phyloP scores from a whole-genome alignment of 1,284 basidiomycete species.

The Melanopsichium pennsylvanicum region DNA sequence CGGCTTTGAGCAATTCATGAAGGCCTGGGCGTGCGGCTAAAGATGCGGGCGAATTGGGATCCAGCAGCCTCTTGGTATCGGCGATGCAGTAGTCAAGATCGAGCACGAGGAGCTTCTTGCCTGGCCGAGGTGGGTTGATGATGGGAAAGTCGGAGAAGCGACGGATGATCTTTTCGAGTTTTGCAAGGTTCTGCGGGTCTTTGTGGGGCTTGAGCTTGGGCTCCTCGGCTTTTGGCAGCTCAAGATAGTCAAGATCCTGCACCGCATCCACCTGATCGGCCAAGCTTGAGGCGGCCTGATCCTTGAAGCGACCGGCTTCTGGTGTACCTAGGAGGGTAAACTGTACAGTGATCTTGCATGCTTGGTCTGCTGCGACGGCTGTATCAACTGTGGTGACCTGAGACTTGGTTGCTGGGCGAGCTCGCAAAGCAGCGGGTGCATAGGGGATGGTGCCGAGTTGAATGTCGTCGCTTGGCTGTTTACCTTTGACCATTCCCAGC shows the following conservation, averaged over 20 bases:
- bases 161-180: constrained; percentile 45
- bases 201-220: constrained; percentile 16
- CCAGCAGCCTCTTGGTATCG: constrained; percentile 68
- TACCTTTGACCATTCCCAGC: constrained; percentile 82
- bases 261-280: constrained; percentile 24
- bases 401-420: constrained; percentile 9
- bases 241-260: constrained; percentile 40
- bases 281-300: constrained; percentile 69
- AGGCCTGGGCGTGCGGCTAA: constrained; percentile 79
- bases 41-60: constrained; percentile 81
- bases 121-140: constrained; percentile 47
- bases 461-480: constrained; percentile 72
- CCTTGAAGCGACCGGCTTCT: constrained; percentile 69
- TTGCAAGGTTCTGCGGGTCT: constrained; percentile 38
- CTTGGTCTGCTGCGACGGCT: constrained; percentile 13
- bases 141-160: constrained; percentile 54
- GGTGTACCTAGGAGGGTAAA: constrained; percentile 58
- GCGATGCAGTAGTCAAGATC: constrained; percentile 78
- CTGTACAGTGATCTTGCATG: constrained; percentile 37
- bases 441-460: constrained; percentile 31
- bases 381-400: constrained; percentile 16
- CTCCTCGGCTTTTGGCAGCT: constrained; percentile 12
- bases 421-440: constrained; percentile 39
- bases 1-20: constrained; percentile 74
- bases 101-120: constrained; percentile 76